Conservation (phyloP, 129 eudicot genomes). For the Artemisia annua region DNA sequence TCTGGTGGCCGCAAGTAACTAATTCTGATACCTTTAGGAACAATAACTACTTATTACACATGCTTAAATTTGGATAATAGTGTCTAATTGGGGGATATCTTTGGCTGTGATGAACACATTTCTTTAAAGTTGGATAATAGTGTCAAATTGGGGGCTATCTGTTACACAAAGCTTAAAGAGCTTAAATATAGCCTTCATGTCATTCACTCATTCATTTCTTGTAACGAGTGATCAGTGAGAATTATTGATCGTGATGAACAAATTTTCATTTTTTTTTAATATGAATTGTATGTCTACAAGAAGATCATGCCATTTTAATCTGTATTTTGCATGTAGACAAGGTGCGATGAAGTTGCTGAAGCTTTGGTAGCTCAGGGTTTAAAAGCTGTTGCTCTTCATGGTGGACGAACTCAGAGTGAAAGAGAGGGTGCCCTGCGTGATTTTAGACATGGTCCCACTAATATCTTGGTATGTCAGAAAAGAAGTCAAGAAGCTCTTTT, state of each 20-base stretch:
- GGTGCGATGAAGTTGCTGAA: slow-evolving; percentile 91
- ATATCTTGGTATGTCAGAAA: slow-evolving; percentile 56
- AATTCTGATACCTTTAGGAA: background rate
- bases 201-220: background rate
- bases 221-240: background rate
- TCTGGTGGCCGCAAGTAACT: too few species aligned
- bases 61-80: background rate
- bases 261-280: background rate
- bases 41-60: background rate
- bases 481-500: background rate
- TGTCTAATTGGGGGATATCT: background rate
- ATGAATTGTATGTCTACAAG: background rate
- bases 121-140: background rate
- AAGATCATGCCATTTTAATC: background rate
- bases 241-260: slow-evolving; percentile 5
- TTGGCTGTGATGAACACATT: background rate
- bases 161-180: too few species aligned
- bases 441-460: slow-evolving; percentile 82
- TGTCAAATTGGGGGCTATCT: background rate
- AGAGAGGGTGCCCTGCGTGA: slow-evolving; percentile 81
- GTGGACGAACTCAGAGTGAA: slow-evolving; percentile 82
- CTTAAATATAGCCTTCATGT: background rate
- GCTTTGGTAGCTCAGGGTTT: slow-evolving; percentile 76
- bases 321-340: slow-evolving; percentile 47
- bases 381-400: slow-evolving; percentile 85